These are phyloP conservation scores for Zangia roseola DNA, from an alignment of 768 basidiomycete genomes.

Conservation along the genomic window DNA sequence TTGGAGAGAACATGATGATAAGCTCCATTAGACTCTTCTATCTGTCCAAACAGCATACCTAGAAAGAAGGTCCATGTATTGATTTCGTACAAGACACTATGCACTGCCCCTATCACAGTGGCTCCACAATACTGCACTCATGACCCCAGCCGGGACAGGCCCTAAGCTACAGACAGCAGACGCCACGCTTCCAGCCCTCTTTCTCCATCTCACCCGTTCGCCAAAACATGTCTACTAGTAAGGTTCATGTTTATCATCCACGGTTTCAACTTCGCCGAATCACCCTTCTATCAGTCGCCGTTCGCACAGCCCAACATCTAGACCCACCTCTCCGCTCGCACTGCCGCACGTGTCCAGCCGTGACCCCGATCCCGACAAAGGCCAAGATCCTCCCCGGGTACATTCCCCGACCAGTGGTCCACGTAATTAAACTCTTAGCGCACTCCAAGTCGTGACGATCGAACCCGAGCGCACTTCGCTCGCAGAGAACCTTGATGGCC, in stretches of 20 bases:
- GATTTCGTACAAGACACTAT: background rate
- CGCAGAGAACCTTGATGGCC: background rate
- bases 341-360: constrained; percentile 9
- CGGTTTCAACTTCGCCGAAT: too few relatives aligned
- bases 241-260: background rate
- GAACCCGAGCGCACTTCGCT: background rate
- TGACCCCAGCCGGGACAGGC: background rate
- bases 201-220: constrained; percentile 12
- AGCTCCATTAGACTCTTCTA: too few relatives aligned
- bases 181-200: constrained; percentile 10
- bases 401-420: background rate
- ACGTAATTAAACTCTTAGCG: constrained; percentile 2
- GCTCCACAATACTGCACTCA: background rate
- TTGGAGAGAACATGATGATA: too few relatives aligned
- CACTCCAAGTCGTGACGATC: background rate
- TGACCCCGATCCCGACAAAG: background rate
- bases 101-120: constrained; percentile 1
- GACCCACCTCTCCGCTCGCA: constrained; percentile 14
- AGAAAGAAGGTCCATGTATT: too few relatives aligned
- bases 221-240: background rate
- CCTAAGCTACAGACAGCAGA: background rate
- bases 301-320: background rate
- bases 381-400: background rate
- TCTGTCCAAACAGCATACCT: too few relatives aligned
- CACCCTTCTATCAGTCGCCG: background rate